Evolutionary conservation across 768 basidiomycete genomes (phyloP), one percentile per base, ranked within the genome.

Genomic region (Sistotremastrum suecicum): DNA sequence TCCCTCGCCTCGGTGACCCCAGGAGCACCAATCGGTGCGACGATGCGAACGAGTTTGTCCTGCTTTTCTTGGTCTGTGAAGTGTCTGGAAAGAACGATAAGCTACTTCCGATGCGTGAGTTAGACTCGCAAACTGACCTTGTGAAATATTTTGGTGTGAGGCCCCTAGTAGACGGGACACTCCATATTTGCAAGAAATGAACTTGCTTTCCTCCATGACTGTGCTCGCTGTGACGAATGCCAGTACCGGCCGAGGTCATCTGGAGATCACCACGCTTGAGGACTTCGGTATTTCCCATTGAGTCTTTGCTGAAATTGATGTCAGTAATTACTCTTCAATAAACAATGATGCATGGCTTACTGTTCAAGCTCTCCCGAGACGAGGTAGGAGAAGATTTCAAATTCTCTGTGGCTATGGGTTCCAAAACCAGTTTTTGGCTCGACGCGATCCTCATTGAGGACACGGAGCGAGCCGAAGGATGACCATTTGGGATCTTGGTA

Each of bases 401-500:
- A 87, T 58, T 86, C 82, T 33, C 76, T 70, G 56, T 92, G 89
- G 5, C 72, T 70, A 61, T 91, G 87, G 0, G 79, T 82, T 2
- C 86, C 89, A 51, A 97, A 97, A 0, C 94, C 94, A 11, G 76
- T 80, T 11, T 63, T 55, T 5, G 82, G 64, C 3, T 70, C 72
- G 37, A 92, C 84, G n/a, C 86, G 79, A 54, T 90, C 88, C 61
- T 95, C 91, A 64, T 95, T 95, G 61, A 97, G 80, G 34, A 97
- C 86, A 6, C 91, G 76, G 1, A 97, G 73, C 10, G 75, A 54
- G 1, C 91, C 86, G 51, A 76, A 92, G 1, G 66, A 62, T 39
- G 76, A 67, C 51, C 78, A 78, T 1, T 64, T 44, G 5, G 57
- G 51, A 40, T 82, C 79, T 37, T 75, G 68, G 58, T 89, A 94